Base-by-base conservation (phyloP, 495 filamentous ascomycete species). In the Aspergillus hancockii region DNA sequence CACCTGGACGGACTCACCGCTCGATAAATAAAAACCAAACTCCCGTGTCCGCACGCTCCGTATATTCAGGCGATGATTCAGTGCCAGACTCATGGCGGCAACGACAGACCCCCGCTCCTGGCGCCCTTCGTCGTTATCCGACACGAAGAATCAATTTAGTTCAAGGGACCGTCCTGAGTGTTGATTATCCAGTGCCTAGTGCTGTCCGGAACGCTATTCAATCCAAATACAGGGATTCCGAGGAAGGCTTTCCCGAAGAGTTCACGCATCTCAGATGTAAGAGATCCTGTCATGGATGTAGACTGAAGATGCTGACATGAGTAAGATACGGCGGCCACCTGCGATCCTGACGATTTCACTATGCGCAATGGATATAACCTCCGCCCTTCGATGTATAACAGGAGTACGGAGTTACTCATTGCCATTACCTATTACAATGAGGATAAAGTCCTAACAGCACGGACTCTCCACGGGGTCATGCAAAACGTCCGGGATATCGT, bases 381-480 rank as follows among this genome's bases (percentile, higher is more conserved):
- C 54, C 90, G 94, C 22, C 91, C 95, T 21, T 87, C 93, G 51
- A 98, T 98, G 92, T 98, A 98, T 79, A 98, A 98, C 81, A 85
- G 94, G 57, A 92, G 96, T 70, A 98, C 94, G 4, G 94, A 98
- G 74, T 82, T 98, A 34, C 80, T 97, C 53, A 97, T 98, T 67
- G 94, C 94, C 64, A 93, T 98, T 69, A 98, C 94, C 41, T 97
- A 97, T 76, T 98, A 97, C 81, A 97, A 98, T 75, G 94, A 98
- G 80, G 94, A 98, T 78, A 98, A 97, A 76, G 86, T 90, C 9
- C 80, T 98, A 60, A 93, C 93, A 2, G 83, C 94, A 21, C 88
- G 94, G 64, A 98, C 94, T 0, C 78, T 98, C 41, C 93, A 98
- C 68, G 91, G 92, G 71, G 92, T 97, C 38, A 98, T 98, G 94